Evolutionary conservation across 2,329 filamentous ascomycete genomes (phyloP).

Genomic region (Lizonia empirigonia): DNA sequence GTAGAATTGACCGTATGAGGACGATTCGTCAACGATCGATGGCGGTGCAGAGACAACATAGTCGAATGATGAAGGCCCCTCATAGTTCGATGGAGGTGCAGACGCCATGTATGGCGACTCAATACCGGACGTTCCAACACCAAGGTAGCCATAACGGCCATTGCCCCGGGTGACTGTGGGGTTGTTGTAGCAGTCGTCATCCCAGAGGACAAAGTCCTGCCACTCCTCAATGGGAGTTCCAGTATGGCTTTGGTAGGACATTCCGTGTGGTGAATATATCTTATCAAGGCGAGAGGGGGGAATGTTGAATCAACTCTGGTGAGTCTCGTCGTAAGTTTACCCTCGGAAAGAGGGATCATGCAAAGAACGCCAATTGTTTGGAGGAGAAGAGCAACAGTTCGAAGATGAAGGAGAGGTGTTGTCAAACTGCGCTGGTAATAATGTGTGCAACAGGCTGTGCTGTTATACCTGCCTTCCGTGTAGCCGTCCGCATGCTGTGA

Average conservation of each 20-base stretch:
- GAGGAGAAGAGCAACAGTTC: background rate
- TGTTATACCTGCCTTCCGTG: conserved; percentile 8
- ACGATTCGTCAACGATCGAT: conserved; percentile 35
- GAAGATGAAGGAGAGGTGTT: background rate
- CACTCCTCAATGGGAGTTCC: conserved; percentile 32
- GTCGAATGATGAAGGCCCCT: conserved; percentile 34
- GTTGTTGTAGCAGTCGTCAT: conserved; percentile 37
- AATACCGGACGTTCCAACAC: background rate
- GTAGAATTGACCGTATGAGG: conserved; percentile 30
- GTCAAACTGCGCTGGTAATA: conserved; percentile 1
- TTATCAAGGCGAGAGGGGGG: background rate
- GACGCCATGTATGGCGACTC: conserved; percentile 20
- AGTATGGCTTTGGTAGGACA: conserved; percentile 27
- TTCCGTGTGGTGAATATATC: background rate
- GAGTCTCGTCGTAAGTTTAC: background rate
- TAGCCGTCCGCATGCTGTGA: conserved; percentile 8
- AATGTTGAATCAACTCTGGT: background rate
- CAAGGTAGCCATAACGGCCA: background rate
- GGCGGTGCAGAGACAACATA: conserved; percentile 37
- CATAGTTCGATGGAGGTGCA: conserved; percentile 32
- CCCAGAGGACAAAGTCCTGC: conserved; percentile 39
- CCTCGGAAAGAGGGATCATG: conserved; percentile 15
- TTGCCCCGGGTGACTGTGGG: background rate
- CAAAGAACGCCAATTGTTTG: background rate
- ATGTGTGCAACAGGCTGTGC: conserved; percentile 4